Evolutionary conservation across 2,329 filamentous ascomycete species (phyloP).

Genomic region (Chaetomiaceae sp.): DNA sequence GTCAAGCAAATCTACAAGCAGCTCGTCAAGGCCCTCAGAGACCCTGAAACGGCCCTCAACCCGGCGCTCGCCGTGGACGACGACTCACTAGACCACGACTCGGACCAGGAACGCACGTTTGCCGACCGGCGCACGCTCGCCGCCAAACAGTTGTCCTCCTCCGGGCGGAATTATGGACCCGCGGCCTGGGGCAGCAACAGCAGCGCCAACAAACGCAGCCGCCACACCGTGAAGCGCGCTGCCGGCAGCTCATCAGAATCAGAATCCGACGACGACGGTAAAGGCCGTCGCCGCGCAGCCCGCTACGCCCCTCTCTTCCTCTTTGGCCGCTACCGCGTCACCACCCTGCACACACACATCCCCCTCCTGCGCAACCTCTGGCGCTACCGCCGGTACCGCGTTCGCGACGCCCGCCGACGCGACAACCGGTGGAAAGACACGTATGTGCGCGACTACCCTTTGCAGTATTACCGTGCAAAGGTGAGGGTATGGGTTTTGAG

Average conservation of each 20-base stretch:
- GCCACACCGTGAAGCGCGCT: background rate
- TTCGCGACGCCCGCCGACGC: background rate
- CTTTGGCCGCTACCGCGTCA: constrained; percentile 8
- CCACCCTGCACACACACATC: constrained; percentile 5
- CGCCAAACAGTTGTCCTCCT: no score
- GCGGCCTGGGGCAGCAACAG: background rate
- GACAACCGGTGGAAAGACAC: constrained; percentile 13
- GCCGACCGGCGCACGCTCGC: background rate
- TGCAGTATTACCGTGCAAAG: background rate
- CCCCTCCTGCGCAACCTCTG: constrained; percentile 3
- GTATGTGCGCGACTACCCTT: constrained; percentile 10
- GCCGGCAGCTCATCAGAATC: background rate
- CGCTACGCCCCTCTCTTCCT: constrained; percentile 7
- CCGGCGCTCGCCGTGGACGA: background rate
- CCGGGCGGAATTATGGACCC: no score
- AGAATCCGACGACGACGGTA: background rate
- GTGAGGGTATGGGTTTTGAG: background rate
- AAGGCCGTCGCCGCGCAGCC: background rate
- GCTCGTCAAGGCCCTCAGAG: background rate
- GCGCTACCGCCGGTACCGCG: constrained; percentile 6
- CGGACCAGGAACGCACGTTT: constrained; percentile 8
- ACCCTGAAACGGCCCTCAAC: background rate
- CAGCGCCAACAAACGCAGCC: no score
- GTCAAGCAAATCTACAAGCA: constrained; percentile 8
- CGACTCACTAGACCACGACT: constrained; percentile 10